Conservation (phyloP, 139 green algal species). For the Picochlorum costavermella region DNA sequence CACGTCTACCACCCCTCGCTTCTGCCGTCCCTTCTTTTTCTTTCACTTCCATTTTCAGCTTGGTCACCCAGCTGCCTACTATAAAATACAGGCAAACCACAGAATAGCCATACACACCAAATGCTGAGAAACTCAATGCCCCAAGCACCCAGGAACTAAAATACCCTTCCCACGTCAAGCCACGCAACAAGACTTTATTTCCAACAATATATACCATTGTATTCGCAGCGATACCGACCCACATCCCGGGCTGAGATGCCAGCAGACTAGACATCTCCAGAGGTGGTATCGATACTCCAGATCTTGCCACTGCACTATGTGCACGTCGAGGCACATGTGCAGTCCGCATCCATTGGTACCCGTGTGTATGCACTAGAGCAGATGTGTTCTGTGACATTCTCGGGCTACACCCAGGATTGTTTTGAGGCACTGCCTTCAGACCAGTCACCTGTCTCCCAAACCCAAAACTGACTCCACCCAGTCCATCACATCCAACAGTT, state of each 20-base stretch:
- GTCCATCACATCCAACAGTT: too few relatives aligned
- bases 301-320: too few relatives aligned
- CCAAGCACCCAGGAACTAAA: constrained; percentile 73
- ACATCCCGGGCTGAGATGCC: constrained; percentile 32
- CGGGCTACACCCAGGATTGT: too few relatives aligned
- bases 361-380: too few relatives aligned
- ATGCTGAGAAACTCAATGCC: constrained; percentile 59
- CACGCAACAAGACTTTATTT: constrained; percentile 58
- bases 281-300: neutral
- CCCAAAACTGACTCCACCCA: too few relatives aligned
- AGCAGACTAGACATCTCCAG: neutral
- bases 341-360: too few relatives aligned
- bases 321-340: too few relatives aligned
- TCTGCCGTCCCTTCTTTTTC: constrained; percentile 89
- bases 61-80: constrained; percentile 81
- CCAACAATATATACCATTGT: constrained; percentile 51
- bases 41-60: constrained; percentile 91
- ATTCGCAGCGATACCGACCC: constrained; percentile 35
- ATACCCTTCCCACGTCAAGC: constrained; percentile 61
- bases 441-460: too few relatives aligned
- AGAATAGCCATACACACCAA: constrained; percentile 66
- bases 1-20: constrained; percentile 62
- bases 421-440: too few relatives aligned
- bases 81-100: constrained; percentile 95
- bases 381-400: too few relatives aligned